Conservation (phyloP, 2,329 filamentous ascomycete species). For the Verticillium isaacii region DNA sequence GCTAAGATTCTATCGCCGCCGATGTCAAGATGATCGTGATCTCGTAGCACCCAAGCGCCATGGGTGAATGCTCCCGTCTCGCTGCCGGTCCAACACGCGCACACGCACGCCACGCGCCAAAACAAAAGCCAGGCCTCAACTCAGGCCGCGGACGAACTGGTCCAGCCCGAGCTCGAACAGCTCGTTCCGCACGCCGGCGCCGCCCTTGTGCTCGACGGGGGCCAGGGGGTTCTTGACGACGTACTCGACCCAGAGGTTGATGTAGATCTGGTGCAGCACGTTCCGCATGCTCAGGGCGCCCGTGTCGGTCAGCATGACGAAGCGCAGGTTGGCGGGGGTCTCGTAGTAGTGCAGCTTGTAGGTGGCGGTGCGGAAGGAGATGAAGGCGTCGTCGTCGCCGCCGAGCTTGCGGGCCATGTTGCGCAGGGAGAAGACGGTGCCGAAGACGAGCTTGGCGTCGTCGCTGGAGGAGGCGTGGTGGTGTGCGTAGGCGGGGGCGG, state of each 20-base stretch:
- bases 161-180: constrained; percentile 69
- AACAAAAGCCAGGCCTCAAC: constrained; percentile 32
- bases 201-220: constrained; percentile 64
- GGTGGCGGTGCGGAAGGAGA: constrained; percentile 86
- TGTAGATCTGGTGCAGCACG: constrained; percentile 96
- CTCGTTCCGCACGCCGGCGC: constrained; percentile 66
- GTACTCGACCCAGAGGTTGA: constrained; percentile 96
- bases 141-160: constrained; percentile 66
- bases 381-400: constrained; percentile 89
- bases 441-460: constrained; percentile 96
- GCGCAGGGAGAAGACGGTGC: constrained; percentile 90
- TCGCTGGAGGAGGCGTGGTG: constrained; percentile 46
- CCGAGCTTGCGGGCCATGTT: constrained; percentile 97
- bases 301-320: constrained; percentile 93
- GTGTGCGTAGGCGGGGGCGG: constrained; percentile 4
- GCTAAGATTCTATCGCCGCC: neutral
- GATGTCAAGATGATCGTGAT: neutral
- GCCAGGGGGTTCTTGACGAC: constrained; percentile 68
- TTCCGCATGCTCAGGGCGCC: constrained; percentile 86
- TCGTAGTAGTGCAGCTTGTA: constrained; percentile 99
- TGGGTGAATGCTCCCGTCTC: neutral
- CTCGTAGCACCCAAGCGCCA: neutral
- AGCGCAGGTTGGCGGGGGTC: constrained; percentile 90
- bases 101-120: neutral
- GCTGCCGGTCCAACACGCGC: no score